These are phyloP conservation scores for Penicillium parvum DNA, from an alignment of 495 filamentous ascomycete species.

Conservation along the genomic window DNA sequence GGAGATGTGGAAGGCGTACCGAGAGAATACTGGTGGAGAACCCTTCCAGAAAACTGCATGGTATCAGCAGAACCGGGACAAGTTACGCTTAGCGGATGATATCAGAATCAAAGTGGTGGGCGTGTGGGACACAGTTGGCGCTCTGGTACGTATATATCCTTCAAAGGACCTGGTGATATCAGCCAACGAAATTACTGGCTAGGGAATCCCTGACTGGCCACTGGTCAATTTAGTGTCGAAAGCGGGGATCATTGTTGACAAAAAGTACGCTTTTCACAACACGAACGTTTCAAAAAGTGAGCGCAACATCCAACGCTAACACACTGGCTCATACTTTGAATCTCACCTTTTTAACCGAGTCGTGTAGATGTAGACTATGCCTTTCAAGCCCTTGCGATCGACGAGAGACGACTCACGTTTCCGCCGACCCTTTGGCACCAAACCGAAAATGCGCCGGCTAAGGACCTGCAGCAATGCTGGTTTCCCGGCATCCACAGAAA, in stretches of 20 bases:
- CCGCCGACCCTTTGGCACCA: slow-evolving; percentile 50
- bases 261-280: slow-evolving; percentile 2
- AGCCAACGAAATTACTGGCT: no score
- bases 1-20: slow-evolving; percentile 46
- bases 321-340: no score
- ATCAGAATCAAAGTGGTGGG: slow-evolving; percentile 47
- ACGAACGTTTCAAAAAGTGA: not conserved
- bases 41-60: slow-evolving; percentile 18
- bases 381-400: slow-evolving; percentile 57
- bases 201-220: no score
- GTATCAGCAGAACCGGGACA: slow-evolving; percentile 19
- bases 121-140: slow-evolving; percentile 59
- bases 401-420: slow-evolving; percentile 51
- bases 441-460: slow-evolving; percentile 6
- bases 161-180: not conserved
- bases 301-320: no score
- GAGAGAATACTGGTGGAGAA: slow-evolving; percentile 28
- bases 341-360: slow-evolving; percentile 17
- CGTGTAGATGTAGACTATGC: slow-evolving; percentile 48
- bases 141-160: slow-evolving; percentile 19
- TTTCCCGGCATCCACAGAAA: slow-evolving; percentile 46
- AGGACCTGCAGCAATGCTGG: slow-evolving; percentile 19
- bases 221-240: no score
- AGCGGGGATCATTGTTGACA: slow-evolving; percentile 18
- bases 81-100: slow-evolving; percentile 18